Base-by-base conservation (phyloP, 805 yeast genomes). In the Yarrowia sp. region DNA sequence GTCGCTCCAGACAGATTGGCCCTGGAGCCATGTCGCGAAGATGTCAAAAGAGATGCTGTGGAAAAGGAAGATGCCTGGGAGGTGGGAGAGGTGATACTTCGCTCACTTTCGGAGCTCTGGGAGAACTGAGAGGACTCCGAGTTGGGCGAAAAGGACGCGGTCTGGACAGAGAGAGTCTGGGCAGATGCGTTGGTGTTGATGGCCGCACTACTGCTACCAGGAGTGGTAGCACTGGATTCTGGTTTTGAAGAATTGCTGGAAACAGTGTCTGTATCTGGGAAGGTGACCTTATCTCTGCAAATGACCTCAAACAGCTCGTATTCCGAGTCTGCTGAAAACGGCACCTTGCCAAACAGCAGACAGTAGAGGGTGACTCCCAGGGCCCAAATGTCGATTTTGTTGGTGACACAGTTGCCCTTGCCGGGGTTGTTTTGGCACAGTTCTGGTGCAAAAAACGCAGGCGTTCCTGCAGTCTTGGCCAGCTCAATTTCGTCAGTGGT, bases 381-480 rank as follows among this genome's bases (percentile, higher is more conserved):
- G 0, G 99, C 96, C 99, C 99, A 95, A n/a, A 93, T 88, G 76
- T 95, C 99, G 64, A 95, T 89, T 74, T 89, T 91, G 72, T 86
- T 81, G 62, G 90, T 87, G 44, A 93, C 88, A 63, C 80, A 83
- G 4, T 86, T 70, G 22, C 69, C 66, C 38, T 71, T 61, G 16
- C 63, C 64, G 58, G 63, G 40, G 51, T 64, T 54, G 46, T 54
- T 41, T 32, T 40, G 35, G 28, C 61, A 71, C 30, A 71, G 67
- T 73, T 95, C 99, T 0, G 96, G 96, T 0, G 98, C 96, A 71
- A 90, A 86, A 74, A 92, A 92, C 0, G 97, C 97, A 1, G 98
- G 98, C 0, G 70, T 66, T 12, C 68, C 70, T 10, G 80, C 80
- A 64, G 82, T 84, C 0, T 89, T 86, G 72, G 64, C 54, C 97